These are phyloP conservation scores for Oryza australiensis DNA, from an alignment of 176 grass and related monocot genomes.

Conservation along the genomic window DNA sequence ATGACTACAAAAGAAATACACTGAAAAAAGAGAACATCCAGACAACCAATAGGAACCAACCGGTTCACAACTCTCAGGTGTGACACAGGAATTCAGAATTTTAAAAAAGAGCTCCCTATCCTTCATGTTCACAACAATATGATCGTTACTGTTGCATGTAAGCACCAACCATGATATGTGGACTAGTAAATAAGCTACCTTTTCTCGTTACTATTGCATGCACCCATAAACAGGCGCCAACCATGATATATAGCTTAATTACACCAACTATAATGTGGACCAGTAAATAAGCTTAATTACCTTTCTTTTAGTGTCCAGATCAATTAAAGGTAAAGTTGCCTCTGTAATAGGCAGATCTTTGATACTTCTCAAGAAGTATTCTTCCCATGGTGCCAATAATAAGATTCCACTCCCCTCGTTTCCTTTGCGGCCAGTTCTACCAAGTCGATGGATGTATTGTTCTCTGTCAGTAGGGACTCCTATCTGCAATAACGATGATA, in stretches of 20 bases:
- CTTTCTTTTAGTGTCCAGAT: conserved; percentile 63
- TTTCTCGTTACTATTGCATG: conserved; percentile 30
- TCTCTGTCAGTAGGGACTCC: conserved; percentile 91
- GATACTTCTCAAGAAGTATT: conserved; percentile 81
- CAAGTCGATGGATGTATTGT: conserved; percentile 98
- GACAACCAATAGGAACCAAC: not conserved
- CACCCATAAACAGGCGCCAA: not conserved
- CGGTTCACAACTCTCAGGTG: not conserved
- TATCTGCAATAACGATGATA: conserved; percentile 48
- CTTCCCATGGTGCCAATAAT: conserved; percentile 88
- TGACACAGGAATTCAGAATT: not conserved
- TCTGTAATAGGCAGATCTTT: conserved; percentile 82
- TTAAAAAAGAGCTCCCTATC: not conserved
- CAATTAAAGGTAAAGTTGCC: conserved; percentile 61
- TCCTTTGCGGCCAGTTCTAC: conserved; percentile 95
- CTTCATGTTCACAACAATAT: not conserved
- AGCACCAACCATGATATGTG: not conserved
- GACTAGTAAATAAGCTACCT: conserved; percentile 37
- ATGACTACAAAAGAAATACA: not conserved
- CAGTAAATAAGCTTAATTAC: conserved; percentile 29
- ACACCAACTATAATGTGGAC: not conserved
- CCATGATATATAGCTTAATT: too few relatives aligned
- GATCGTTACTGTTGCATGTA: not conserved
- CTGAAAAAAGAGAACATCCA: not conserved
- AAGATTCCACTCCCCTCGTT: conserved; percentile 79